Percentiles rank a stretch among this genome's conserved stretches.
Conservation (phyloP, 345 rosid species). For the Citrus hindsii region DNA sequence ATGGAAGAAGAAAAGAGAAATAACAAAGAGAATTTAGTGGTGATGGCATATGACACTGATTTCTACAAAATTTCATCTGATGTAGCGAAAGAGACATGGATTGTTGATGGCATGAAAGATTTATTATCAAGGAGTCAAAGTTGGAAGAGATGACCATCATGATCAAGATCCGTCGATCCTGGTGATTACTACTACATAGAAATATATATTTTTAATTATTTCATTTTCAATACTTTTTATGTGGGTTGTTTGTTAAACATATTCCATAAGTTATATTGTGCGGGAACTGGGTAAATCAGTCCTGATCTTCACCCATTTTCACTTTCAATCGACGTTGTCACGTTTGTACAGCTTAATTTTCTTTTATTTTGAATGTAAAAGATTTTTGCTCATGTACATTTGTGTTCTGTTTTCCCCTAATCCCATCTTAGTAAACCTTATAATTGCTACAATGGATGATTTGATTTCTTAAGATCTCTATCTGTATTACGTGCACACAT, state of each 20-base stretch:
- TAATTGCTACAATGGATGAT: neutral
- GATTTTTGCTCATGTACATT: conserved; percentile 22
- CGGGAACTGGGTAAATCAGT: conserved; percentile 18
- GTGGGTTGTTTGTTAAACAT: neutral
- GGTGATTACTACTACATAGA: neutral
- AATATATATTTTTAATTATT: neutral
- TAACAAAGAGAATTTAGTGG: conserved; percentile 32
- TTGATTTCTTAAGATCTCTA: neutral
- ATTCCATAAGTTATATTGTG: conserved; percentile 11
- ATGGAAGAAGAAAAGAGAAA: conserved; percentile 61
- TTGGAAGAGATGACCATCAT: conserved; percentile 55
- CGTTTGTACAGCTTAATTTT: conserved; percentile 28
- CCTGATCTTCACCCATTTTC: conserved; percentile 1
- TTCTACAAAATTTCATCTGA: conserved; percentile 64
- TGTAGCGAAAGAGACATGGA: conserved; percentile 79
- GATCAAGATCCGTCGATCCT: neutral
- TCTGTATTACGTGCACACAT: neutral
- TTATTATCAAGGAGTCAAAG: conserved; percentile 65
- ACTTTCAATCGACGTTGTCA: neutral
- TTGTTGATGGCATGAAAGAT: conserved; percentile 61
- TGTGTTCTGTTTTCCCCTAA: neutral
- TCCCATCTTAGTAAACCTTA: too few species aligned
- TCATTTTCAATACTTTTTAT: conserved; percentile 3
- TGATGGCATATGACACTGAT: conserved; percentile 58
- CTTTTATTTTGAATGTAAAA: conserved; percentile 24